Evolutionary conservation across 371 early-diverging fungal species (phyloP).

Genomic region (Rhizopus microsporus): DNA sequence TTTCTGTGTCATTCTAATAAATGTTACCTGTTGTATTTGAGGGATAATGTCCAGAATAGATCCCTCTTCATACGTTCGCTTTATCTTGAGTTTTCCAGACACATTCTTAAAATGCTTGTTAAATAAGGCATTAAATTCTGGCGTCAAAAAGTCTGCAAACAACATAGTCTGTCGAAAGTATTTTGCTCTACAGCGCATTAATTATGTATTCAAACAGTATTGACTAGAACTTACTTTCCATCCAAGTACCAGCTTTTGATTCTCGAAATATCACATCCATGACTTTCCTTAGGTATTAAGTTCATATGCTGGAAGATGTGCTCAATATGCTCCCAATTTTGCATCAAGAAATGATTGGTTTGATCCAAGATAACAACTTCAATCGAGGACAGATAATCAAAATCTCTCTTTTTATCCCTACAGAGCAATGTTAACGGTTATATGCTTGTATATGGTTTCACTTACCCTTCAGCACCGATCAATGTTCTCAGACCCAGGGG

Average conservation of each 20-base stretch:
- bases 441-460: neutral
- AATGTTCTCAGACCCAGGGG: slow-evolving; percentile 91
- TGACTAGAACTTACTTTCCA: slow-evolving; percentile 49
- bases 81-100: slow-evolving; percentile 75
- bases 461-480: slow-evolving; percentile 77
- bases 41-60: slow-evolving; percentile 77
- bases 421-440: neutral
- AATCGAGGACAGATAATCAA: slow-evolving; percentile 92
- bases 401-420: slow-evolving; percentile 83
- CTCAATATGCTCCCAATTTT: slow-evolving; percentile 97
- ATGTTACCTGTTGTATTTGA: slow-evolving; percentile 71
- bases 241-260: slow-evolving; percentile 87
- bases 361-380: slow-evolving; percentile 89
- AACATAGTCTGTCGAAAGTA: slow-evolving; percentile 89
- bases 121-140: slow-evolving; percentile 88
- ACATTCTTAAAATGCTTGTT: slow-evolving; percentile 76
- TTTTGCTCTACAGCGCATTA: slow-evolving; percentile 53
- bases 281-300: slow-evolving; percentile 80
- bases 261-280: slow-evolving; percentile 94
- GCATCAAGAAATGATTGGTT: slow-evolving; percentile 88
- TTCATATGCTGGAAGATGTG: slow-evolving; percentile 85
- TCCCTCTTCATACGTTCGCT: slow-evolving; percentile 61
- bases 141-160: slow-evolving; percentile 77
- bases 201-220: neutral
- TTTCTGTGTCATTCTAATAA: neutral